A percentile compares a stretch with the other conserved stretches of the same genome.
These are phyloP conservation scores for Cutaneotrichosporon sp. DNA, from an alignment of 1,284 basidiomycete genomes.

Conservation along the genomic window DNA sequence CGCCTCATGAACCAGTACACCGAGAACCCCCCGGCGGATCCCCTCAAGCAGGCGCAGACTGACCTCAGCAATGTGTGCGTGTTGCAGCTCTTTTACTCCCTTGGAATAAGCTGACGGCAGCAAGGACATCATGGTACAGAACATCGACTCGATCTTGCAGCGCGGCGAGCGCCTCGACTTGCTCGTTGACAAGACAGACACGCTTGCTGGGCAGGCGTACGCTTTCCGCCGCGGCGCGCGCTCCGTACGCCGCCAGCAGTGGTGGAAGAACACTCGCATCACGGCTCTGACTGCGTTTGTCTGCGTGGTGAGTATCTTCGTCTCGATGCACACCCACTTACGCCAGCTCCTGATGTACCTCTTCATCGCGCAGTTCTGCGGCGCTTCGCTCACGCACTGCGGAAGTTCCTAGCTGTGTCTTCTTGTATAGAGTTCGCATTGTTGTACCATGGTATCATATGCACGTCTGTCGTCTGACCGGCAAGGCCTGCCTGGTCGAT, in stretches of 20 bases:
- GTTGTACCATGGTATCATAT: slow-evolving; percentile 19
- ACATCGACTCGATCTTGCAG: slow-evolving; percentile 83
- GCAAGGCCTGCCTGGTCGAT: too few relatives aligned
- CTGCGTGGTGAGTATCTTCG: slow-evolving; percentile 63
- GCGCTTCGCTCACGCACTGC: slow-evolving; percentile 56
- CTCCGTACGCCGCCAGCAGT: slow-evolving; percentile 84
- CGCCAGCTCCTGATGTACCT: slow-evolving; percentile 71
- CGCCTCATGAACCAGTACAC: slow-evolving; percentile 82
- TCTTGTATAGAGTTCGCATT: slow-evolving; percentile 20
- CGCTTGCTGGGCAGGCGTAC: slow-evolving; percentile 91
- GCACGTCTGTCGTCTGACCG: neutral
- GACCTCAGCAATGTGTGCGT: slow-evolving; percentile 79
- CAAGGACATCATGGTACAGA: slow-evolving; percentile 97
- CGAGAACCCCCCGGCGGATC: slow-evolving; percentile 84
- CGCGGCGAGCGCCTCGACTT: slow-evolving; percentile 94
- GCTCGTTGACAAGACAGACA: slow-evolving; percentile 95
- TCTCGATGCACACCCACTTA: slow-evolving; percentile 14
- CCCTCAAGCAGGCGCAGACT: slow-evolving; percentile 80
- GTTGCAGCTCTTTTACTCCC: neutral
- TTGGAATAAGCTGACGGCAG: slow-evolving; percentile 25
- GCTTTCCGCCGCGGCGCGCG: slow-evolving; percentile 90
- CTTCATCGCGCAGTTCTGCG: slow-evolving; percentile 81
- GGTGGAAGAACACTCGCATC: slow-evolving; percentile 89
- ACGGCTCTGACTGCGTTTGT: slow-evolving; percentile 70
- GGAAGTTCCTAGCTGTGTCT: slow-evolving; percentile 10